Evolutionary conservation across 2,329 filamentous ascomycete species (phyloP), one percentile per base, ranked within the genome.

Genomic region (Fusarium sp.): DNA sequence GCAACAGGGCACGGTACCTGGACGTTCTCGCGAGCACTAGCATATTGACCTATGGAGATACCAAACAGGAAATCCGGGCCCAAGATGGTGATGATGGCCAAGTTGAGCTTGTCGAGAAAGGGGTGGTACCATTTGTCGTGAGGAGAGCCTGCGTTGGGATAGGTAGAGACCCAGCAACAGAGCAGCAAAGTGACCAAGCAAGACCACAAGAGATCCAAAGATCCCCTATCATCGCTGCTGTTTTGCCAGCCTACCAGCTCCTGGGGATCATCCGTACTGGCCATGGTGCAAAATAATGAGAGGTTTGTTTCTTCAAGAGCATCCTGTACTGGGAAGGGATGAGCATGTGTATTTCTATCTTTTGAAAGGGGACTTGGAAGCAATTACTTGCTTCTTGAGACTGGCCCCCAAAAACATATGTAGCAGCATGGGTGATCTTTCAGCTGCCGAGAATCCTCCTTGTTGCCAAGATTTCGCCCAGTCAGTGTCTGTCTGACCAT

Each of bases 111-210:
- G 46, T 77, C 73, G 4, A 68, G 28, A 19, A 75, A 52, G 11
- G 62, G 58, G 6, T 73, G 67, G 34, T 72, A 72, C 53, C 67
- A 71, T 11, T 62, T 70, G 56, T 78, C 74, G 3, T 67, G 68
- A 0, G 58, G 57, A 3, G 74, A 65, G 0, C 74, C 72, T 5
- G 78, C 64, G 36, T 80, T 79, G 6, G 77, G 73, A 56, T 74
- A 76, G 4, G 80, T 69, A 4, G 74, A 68, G 4, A 76, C 73
- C 76, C 77, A 81, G 28, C 69, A 73, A 60, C 78, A 81, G 0
- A 81, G 71, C 6, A 78, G 67, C 8, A 80, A 78, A 1, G 80
- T 82, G 19, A 77, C 46, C 2, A 68, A 40, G 48, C 75, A 78
- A 24, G 72, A 74, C 66, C 71, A 77, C 1, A 80, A 52, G 31